Conservation (phyloP, 78 protist genomes). For the Creolimax fragrantissima region DNA sequence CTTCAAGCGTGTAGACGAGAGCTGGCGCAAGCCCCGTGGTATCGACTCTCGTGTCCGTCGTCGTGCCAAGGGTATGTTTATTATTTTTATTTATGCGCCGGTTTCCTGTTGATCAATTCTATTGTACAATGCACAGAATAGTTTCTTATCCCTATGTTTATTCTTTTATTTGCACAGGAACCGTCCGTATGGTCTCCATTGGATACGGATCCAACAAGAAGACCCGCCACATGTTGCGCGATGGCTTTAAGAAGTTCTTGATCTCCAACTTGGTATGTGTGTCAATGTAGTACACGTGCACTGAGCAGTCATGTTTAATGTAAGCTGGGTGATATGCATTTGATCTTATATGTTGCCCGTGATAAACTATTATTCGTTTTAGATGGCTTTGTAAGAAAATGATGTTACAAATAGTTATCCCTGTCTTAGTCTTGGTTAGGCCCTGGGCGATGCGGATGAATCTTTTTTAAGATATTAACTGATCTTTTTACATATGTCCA, state of each 20-base stretch:
- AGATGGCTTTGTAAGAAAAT: too few species aligned
- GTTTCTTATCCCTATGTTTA: not conserved
- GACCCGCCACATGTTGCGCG: constrained; percentile 65
- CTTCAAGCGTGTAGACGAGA: constrained; percentile 45
- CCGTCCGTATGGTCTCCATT: constrained; percentile 58
- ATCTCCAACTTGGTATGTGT: constrained; percentile 73
- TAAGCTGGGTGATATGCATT: too few species aligned
- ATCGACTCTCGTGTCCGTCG: constrained; percentile 94
- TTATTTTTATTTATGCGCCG: too few species aligned
- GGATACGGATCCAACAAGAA: constrained; percentile 90
- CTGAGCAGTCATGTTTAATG: not conserved
- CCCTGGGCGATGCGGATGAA: not conserved
- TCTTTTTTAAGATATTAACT: not conserved
- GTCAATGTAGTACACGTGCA: not conserved
- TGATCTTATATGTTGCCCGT: too few species aligned
- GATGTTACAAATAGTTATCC: not conserved
- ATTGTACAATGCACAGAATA: too few species aligned
- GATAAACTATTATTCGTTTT: too few species aligned
- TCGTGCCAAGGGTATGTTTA: constrained; percentile 75
- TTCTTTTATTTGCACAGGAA: not conserved
- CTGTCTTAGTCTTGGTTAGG: constrained; percentile 5
- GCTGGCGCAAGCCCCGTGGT: constrained; percentile 93
- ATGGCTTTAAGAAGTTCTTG: constrained; percentile 83
- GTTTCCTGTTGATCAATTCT: too few species aligned
- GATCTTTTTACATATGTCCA: not conserved